phyloP scores from a whole-genome alignment of 2,329 filamentous ascomycete species.

The Microcera coccophila region DNA sequence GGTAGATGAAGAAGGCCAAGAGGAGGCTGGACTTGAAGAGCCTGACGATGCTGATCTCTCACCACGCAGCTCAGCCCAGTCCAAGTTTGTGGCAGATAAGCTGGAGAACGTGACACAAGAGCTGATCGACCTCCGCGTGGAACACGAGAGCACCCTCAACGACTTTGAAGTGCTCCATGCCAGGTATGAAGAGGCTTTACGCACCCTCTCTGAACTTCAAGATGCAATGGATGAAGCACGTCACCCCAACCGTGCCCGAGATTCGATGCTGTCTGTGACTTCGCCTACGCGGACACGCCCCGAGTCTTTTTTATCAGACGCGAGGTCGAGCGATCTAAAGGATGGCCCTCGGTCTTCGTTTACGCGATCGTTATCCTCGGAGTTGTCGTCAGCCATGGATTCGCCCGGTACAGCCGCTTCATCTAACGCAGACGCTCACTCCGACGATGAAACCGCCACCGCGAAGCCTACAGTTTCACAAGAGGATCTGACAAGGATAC shows the following conservation, averaged over 20 bases:
- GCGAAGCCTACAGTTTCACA: conserved; percentile 40
- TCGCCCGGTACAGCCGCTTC: conserved; percentile 63
- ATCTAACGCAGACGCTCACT: conserved; percentile 52
- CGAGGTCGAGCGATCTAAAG: conserved; percentile 66
- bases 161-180: conserved; percentile 78
- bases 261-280: conserved; percentile 53
- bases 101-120: conserved; percentile 88
- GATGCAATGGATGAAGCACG: conserved; percentile 77
- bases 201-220: conserved; percentile 77
- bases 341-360: conserved; percentile 61
- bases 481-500: conserved; percentile 37
- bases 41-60: conserved; percentile 21
- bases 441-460: conserved; percentile 41
- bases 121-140: conserved; percentile 81
- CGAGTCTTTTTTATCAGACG: conserved; percentile 80
- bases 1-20: conserved; percentile 19
- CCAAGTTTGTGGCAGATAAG: conserved; percentile 85
- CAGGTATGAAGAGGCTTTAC: conserved; percentile 88
- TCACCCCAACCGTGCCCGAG: conserved; percentile 53
- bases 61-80: conserved; percentile 70
- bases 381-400: conserved; percentile 83
- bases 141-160: conserved; percentile 78
- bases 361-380: conserved; percentile 88
- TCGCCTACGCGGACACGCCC: conserved; percentile 55
- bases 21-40: conserved; percentile 8